Evolutionary conservation across 305 asterid genomes (phyloP).

Genomic region (Fraxinus paxiana): DNA sequence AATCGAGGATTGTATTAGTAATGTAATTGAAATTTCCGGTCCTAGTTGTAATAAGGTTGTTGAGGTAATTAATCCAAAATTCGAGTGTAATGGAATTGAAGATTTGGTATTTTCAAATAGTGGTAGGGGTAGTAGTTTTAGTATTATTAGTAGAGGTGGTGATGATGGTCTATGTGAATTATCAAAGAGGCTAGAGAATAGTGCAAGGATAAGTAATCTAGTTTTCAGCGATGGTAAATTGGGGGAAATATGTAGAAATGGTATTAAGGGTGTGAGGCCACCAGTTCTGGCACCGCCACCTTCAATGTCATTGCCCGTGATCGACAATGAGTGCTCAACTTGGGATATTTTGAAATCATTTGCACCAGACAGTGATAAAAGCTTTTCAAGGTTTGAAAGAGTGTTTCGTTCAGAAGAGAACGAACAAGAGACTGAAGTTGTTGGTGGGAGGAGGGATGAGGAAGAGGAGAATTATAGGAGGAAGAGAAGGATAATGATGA

Average conservation of each 20-base stretch:
- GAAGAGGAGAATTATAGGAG: slow-evolving; percentile 26
- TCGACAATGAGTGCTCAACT: slow-evolving; percentile 57
- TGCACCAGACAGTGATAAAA: slow-evolving; percentile 47
- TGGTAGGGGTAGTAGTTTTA: slow-evolving; percentile 11
- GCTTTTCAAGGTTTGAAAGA: slow-evolving; percentile 28
- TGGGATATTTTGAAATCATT: slow-evolving; percentile 70
- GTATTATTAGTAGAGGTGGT: slow-evolving; percentile 14
- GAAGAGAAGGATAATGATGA: slow-evolving; percentile 32
- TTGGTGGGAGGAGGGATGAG: slow-evolving; percentile 25
- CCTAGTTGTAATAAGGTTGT: slow-evolving; percentile 16
- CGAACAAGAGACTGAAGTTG: slow-evolving; percentile 21
- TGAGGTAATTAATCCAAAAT: slow-evolving; percentile 15
- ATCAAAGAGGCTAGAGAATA: slow-evolving; percentile 26
- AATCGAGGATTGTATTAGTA: slow-evolving; percentile 14
- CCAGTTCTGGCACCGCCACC: slow-evolving; percentile 68
- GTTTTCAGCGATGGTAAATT: slow-evolving; percentile 18
- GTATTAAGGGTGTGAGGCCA: slow-evolving; percentile 70
- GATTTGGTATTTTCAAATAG: slow-evolving; percentile 16
- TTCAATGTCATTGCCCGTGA: slow-evolving; percentile 41
- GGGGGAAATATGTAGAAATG: slow-evolving; percentile 36
- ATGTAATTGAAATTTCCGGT: slow-evolving; percentile 12
- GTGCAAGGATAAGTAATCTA: slow-evolving; percentile 29
- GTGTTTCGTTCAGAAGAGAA: slow-evolving; percentile 35
- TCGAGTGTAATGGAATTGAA: slow-evolving; percentile 12
- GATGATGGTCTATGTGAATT: slow-evolving; percentile 12